Evolutionary conservation across 2,329 filamentous ascomycete genomes (phyloP).

Genomic region (Colletotrichum echinochloae): DNA sequence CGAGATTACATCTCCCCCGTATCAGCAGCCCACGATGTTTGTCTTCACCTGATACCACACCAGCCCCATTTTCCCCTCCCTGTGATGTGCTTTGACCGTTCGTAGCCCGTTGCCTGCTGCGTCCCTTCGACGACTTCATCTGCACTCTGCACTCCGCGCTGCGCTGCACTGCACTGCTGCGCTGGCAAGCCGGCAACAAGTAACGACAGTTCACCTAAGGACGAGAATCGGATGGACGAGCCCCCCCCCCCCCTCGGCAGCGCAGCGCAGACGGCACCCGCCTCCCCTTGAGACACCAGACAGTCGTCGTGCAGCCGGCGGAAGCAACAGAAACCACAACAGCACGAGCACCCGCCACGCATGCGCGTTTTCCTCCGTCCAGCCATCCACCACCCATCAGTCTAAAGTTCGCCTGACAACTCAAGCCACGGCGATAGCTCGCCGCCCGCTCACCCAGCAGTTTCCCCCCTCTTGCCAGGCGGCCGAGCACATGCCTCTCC

Average conservation of each 20-base stretch:
- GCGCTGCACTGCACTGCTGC: background rate
- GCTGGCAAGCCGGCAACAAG: background rate
- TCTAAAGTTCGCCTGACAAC: slow-evolving; percentile 3
- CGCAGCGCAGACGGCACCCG: background rate
- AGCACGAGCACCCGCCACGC: background rate
- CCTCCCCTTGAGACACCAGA: background rate
- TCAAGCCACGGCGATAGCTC: background rate
- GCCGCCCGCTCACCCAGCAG: background rate
- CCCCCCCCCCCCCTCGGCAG: background rate
- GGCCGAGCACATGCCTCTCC: slow-evolving; percentile 1
- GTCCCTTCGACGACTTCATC: background rate
- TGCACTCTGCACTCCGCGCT: background rate
- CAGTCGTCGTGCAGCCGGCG: background rate
- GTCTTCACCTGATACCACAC: background rate
- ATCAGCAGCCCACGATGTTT: background rate
- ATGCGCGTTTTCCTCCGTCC: background rate
- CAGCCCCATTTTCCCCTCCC: background rate
- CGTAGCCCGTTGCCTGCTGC: background rate
- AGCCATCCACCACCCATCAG: background rate
- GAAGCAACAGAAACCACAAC: background rate
- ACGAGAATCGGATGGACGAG: slow-evolving; percentile 1
- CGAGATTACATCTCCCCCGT: background rate
- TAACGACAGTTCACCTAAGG: background rate
- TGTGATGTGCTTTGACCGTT: slow-evolving; percentile 7
- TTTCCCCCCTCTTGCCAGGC: background rate